Evolutionary conservation across 2,329 filamentous ascomycete species (phyloP).

Genomic region (Exophiala dermatitidis): DNA sequence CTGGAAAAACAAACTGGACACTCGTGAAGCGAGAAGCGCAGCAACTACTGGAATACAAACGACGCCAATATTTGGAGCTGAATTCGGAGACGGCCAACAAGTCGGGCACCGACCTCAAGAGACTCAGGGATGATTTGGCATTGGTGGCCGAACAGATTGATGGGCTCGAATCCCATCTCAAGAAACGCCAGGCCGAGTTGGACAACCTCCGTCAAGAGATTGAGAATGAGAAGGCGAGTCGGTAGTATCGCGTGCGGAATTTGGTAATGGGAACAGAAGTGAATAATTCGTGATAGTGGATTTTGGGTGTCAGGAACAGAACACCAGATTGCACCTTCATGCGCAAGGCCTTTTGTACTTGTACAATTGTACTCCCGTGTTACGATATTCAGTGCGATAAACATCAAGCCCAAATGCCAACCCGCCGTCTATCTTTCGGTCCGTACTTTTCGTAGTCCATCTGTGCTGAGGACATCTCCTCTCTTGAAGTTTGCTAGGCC

Average conservation of each 20-base stretch:
- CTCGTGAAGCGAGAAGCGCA: constrained; percentile 91
- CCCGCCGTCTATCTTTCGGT: constrained; percentile 21
- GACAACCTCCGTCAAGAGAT: constrained; percentile 73
- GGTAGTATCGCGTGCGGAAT: constrained; percentile 18
- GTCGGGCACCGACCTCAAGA: constrained; percentile 65
- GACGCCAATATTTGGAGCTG: constrained; percentile 62
- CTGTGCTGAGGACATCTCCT: constrained; percentile 23
- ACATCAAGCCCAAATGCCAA: neutral
- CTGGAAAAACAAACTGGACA: constrained; percentile 60
- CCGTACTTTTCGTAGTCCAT: constrained; percentile 27
- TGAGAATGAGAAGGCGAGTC: constrained; percentile 69
- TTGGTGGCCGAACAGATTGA: constrained; percentile 93
- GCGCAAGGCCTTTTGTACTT: constrained; percentile 12
- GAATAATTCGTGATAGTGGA: neutral
- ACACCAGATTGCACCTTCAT: constrained; percentile 1
- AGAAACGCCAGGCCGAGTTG: constrained; percentile 66
- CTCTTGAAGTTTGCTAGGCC: constrained; percentile 27
- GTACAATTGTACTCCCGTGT: constrained; percentile 18
- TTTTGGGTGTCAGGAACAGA: neutral
- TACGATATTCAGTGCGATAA: constrained; percentile 5
- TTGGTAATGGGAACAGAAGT: too few relatives aligned
- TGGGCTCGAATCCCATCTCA: constrained; percentile 74
- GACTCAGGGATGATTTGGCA: constrained; percentile 75
- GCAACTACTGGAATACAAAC: constrained; percentile 91
- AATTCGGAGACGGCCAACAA: constrained; percentile 57